A percentile compares a stretch with the other conserved stretches of the same genome.
Conservation (phyloP, 192 early-diverging fungal genomes). For the Mortierella hygrophila region DNA sequence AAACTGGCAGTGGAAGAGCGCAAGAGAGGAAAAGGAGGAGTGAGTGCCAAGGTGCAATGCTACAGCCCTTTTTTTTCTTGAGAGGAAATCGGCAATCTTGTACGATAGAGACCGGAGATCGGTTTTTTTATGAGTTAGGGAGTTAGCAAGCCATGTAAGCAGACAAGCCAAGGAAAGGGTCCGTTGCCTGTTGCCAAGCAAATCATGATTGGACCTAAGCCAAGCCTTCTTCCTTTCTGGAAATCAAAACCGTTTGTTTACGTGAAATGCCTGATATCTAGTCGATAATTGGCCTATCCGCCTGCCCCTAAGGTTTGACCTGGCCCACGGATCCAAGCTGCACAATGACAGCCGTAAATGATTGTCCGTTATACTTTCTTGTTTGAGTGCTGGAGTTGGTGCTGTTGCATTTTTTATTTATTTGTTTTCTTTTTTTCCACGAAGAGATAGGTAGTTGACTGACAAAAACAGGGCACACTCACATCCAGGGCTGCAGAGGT, state of each 20-base stretch:
- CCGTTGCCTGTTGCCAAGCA: conserved; percentile 5
- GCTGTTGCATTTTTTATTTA: too few relatives aligned
- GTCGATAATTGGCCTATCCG: too few relatives aligned
- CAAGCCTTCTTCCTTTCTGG: too few relatives aligned
- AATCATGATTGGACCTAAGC: not conserved
- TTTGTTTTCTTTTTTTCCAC: too few relatives aligned
- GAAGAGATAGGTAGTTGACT: too few relatives aligned
- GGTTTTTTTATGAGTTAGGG: not conserved
- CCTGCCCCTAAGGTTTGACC: not conserved
- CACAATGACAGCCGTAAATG: not conserved
- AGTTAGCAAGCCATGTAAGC: not conserved
- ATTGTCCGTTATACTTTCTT: too few relatives aligned
- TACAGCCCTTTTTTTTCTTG: not conserved
- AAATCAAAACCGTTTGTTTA: too few relatives aligned
- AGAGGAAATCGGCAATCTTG: not conserved
- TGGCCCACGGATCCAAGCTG: not conserved
- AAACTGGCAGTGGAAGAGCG: too few relatives aligned
- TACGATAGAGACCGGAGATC: not conserved
- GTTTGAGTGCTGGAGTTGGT: too few relatives aligned
- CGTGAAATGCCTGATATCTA: too few relatives aligned
- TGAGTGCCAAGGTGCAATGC: not conserved
- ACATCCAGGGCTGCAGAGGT: too few relatives aligned
- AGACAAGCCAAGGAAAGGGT: not conserved
- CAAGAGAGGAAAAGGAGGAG: not conserved
- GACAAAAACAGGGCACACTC: too few relatives aligned